These are phyloP conservation scores for Barbarea vulgaris DNA, from an alignment of 345 rosid species.

Conservation along the genomic window DNA sequence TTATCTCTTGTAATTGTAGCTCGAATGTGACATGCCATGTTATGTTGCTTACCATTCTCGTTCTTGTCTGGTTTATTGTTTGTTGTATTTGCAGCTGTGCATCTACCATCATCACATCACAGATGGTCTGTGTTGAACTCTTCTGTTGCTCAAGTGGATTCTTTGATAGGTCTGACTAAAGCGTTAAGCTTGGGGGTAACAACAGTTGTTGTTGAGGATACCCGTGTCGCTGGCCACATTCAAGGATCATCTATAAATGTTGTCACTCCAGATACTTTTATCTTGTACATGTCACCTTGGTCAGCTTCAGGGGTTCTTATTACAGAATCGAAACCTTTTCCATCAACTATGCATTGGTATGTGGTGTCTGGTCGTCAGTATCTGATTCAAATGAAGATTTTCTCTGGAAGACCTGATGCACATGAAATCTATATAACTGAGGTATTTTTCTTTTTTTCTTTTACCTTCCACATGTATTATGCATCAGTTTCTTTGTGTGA, in stretches of 20 bases:
- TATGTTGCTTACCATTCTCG: slow-evolving; percentile 13
- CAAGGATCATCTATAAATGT: slow-evolving; percentile 84
- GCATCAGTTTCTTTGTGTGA: neutral
- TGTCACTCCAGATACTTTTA: slow-evolving; percentile 69
- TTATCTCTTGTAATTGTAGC: neutral
- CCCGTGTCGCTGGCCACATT: slow-evolving; percentile 83
- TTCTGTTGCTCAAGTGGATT: slow-evolving; percentile 74
- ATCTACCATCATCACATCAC: slow-evolving; percentile 80
- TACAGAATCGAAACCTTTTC: slow-evolving; percentile 56
- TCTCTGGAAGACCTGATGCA: slow-evolving; percentile 62
- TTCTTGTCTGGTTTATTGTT: slow-evolving; percentile 33
- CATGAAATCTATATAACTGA: slow-evolving; percentile 83
- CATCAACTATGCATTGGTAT: slow-evolving; percentile 72
- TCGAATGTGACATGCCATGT: slow-evolving; percentile 4
- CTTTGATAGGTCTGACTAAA: slow-evolving; percentile 56
- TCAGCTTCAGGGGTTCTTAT: slow-evolving; percentile 57
- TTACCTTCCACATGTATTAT: slow-evolving; percentile 10
- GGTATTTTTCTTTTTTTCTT: slow-evolving; percentile 47
- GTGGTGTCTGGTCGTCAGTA: slow-evolving; percentile 72
- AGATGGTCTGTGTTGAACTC: slow-evolving; percentile 74
- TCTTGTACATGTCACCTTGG: slow-evolving; percentile 59
- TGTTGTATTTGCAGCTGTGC: slow-evolving; percentile 61
- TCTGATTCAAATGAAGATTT: slow-evolving; percentile 71
- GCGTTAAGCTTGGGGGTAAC: slow-evolving; percentile 75
- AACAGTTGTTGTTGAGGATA: slow-evolving; percentile 77